A percentile compares a stretch with the other conserved stretches of the same genome.
These are phyloP conservation scores for Stephania japonica DNA, from an alignment of 164 flowering plant genomes.

Conservation along the genomic window DNA sequence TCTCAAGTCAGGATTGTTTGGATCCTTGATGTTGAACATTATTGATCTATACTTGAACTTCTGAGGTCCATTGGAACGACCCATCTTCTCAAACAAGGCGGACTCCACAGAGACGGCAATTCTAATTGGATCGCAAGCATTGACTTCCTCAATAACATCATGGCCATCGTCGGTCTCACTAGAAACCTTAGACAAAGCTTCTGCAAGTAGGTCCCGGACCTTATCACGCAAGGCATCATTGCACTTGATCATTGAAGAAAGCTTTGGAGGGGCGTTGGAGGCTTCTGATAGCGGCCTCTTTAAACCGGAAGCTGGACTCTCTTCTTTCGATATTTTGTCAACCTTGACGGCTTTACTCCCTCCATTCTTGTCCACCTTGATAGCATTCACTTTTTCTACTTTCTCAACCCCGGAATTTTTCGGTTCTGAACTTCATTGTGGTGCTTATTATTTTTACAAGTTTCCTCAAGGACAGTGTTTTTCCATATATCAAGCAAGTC, in stretches of 20 bases:
- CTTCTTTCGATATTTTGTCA: conserved; percentile 37
- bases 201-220: conserved; percentile 59
- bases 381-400: conserved; percentile 16
- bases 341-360: conserved; percentile 20
- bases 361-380: conserved; percentile 25
- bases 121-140: conserved; percentile 62
- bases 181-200: conserved; percentile 64
- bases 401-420: conserved; percentile 27
- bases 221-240: conserved; percentile 75
- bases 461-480: conserved; percentile 61
- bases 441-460: conserved; percentile 42
- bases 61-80: conserved; percentile 63
- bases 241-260: conserved; percentile 55
- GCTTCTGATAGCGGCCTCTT: conserved; percentile 31
- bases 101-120: conserved; percentile 82
- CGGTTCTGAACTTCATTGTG: conserved; percentile 31
- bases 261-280: conserved; percentile 49
- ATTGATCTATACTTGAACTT: conserved; percentile 77
- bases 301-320: conserved; percentile 18
- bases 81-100: conserved; percentile 71
- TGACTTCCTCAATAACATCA: conserved; percentile 40
- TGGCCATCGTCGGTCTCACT: conserved; percentile 55
- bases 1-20: conserved; percentile 80
- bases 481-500: conserved; percentile 83
- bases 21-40: conserved; percentile 80